Evolutionary conservation across 2,329 filamentous ascomycete genomes (phyloP).

Genomic region (Amylocarpus encephaloides): DNA sequence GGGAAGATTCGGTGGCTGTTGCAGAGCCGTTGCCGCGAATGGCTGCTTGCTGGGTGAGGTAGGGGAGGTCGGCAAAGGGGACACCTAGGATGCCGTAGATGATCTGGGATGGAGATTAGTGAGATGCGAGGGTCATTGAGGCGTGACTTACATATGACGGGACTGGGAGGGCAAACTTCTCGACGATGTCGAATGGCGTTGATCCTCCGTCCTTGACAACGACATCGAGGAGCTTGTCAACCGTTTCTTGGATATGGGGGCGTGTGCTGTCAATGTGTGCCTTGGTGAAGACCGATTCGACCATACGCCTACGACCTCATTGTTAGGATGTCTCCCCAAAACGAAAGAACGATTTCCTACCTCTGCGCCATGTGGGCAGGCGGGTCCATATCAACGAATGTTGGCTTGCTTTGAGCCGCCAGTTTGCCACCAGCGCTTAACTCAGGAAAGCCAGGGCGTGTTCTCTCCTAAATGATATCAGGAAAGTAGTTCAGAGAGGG

Average conservation of each 20-base stretch:
- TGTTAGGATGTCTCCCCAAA: background rate
- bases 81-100: constrained; percentile 46
- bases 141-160: constrained; percentile 38
- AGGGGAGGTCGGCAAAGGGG: constrained; percentile 41
- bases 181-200: constrained; percentile 39
- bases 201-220: constrained; percentile 35
- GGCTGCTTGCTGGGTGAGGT: constrained; percentile 40
- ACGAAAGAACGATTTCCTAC: constrained; percentile 19
- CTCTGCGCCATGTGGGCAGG: constrained; percentile 42
- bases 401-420: constrained; percentile 41
- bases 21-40: constrained; percentile 42
- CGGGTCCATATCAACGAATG: constrained; percentile 46
- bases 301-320: constrained; percentile 35
- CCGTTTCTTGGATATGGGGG: constrained; percentile 42
- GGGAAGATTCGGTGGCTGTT: constrained; percentile 40
- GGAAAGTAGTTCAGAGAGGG: too few relatives aligned
- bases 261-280: constrained; percentile 36
- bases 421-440: constrained; percentile 40
- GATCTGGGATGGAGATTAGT: constrained; percentile 30
- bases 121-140: background rate
- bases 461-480: constrained; percentile 29
- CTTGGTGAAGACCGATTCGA: constrained; percentile 38
- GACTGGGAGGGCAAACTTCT: constrained; percentile 42
- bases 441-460: constrained; percentile 40
- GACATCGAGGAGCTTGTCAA: constrained; percentile 37